Evolutionary conservation across 1,284 basidiomycete species (phyloP).

Genomic region (Boletellus deceptivus): DNA sequence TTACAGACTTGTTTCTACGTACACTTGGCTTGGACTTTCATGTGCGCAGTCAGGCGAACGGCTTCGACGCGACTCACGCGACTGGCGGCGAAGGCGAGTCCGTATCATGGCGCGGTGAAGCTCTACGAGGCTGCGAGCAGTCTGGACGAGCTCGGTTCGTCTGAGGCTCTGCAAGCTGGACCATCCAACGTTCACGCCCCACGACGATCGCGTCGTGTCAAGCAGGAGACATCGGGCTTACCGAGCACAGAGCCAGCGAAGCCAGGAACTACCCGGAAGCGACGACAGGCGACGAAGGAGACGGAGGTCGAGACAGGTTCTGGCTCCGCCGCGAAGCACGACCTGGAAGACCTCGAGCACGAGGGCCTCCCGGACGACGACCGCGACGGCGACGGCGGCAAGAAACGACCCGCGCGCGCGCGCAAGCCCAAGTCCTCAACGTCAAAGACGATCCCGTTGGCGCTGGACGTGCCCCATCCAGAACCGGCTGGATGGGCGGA

Average conservation of each 20-base stretch:
- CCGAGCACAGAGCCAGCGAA: not conserved
- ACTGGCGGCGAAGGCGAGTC: conserved; percentile 41
- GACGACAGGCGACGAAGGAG: not conserved
- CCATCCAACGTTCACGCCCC: conserved; percentile 5
- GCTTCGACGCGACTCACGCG: conserved; percentile 19
- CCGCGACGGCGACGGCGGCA: not conserved
- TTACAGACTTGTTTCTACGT: no score
- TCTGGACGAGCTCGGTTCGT: not conserved
- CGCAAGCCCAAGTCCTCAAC: conserved; percentile 1
- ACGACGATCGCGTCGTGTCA: conserved; percentile 34
- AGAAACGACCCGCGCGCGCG: not conserved
- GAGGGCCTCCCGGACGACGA: no score
- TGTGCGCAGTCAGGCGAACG: conserved; percentile 22
- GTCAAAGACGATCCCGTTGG: conserved; percentile 48
- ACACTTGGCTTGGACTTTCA: not conserved
- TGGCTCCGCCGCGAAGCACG: no score
- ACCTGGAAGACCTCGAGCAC: no score
- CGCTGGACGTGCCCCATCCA: conserved; percentile 68
- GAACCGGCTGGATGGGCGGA: conserved; percentile 73
- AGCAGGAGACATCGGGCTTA: conserved; percentile 11
- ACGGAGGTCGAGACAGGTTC: no score
- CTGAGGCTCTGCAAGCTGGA: conserved; percentile 1
- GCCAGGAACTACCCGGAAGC: not conserved
- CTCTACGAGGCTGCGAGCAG: conserved; percentile 28
- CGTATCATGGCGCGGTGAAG: conserved; percentile 45